Conservation (phyloP, 495 filamentous ascomycete genomes). For the Pseudoneurospora amorphoporcata region DNA sequence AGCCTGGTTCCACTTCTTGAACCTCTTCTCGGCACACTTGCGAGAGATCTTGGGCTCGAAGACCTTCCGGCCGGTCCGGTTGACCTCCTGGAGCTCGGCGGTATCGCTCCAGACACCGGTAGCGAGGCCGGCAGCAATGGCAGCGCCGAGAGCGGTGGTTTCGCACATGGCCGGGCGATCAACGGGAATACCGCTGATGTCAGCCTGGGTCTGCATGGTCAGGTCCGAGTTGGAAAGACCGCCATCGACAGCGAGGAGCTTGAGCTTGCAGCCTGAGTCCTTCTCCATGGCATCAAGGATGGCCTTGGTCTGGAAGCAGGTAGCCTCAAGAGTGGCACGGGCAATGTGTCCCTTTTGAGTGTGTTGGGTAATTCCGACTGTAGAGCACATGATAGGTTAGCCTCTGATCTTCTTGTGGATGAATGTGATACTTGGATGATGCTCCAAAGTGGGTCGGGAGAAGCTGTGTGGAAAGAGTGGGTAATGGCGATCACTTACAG, state of each 20-base stretch:
- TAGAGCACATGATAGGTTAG: not conserved
- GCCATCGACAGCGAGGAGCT: constrained; percentile 78
- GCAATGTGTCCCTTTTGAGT: constrained; percentile 87
- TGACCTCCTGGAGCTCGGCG: constrained; percentile 69
- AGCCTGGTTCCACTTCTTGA: constrained; percentile 71
- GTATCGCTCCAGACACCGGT: constrained; percentile 73
- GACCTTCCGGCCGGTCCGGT: constrained; percentile 59
- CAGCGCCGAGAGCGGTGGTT: constrained; percentile 87
- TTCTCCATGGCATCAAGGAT: constrained; percentile 93
- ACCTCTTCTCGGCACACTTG: constrained; percentile 56
- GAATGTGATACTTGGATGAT: constrained; percentile 1
- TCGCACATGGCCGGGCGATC: constrained; percentile 87
- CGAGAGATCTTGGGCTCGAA: constrained; percentile 58
- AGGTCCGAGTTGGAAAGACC: constrained; percentile 91
- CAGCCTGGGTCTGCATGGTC: constrained; percentile 94
- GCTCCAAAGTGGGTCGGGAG: not conserved
- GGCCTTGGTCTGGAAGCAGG: constrained; percentile 90
- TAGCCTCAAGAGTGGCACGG: constrained; percentile 87
- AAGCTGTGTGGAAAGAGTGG: not conserved
- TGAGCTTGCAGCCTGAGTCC: constrained; percentile 70
- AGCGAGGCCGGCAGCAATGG: constrained; percentile 86
- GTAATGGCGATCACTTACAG: constrained; percentile 41
- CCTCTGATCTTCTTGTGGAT: constrained; percentile 3
- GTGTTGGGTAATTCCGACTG: constrained; percentile 83
- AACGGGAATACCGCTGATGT: constrained; percentile 80